Evolutionary conservation across 1,139 yeast species (phyloP), one percentile per base, ranked within the genome.

Genomic region (Candida frijolesensis): DNA sequence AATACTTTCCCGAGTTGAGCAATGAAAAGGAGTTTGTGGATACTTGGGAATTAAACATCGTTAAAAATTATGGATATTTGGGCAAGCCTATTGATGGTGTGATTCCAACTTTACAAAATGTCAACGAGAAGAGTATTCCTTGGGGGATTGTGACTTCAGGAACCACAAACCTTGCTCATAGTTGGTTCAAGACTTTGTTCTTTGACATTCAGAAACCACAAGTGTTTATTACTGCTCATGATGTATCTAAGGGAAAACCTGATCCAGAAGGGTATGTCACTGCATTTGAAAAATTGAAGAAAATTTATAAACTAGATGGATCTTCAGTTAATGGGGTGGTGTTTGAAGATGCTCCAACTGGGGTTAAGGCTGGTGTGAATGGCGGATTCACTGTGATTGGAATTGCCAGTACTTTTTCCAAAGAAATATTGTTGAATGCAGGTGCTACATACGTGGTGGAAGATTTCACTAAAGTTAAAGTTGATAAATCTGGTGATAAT

Each of bases 101-200:
- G 1, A 16, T 51, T 6, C 51, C 44, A 7, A 48, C 60, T 22
- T 52, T 62, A 25, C 29, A 33, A 7, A n/a, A n/a, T 3, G 47
- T 59, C 34, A 60, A 58, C 40, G 29, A 42, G 25, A 29, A 32
- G 14, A 48, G 48, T 2, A 38, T 46, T 10, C 45, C 54, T 12
- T 62, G 65, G 66, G 65, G 61, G 0, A 58, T 62, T 16, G 60
- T 63, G 3, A 63, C 66, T 5, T 61, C 65, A 1, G 66, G 64
- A 3, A 62, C 65, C 6, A 30, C 45, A 2, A 49, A 50, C 2
- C 57, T 61, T 44, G 65, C 64, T 2, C 54, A 56, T 46, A 59
- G 59, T 4, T 62, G 65, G 65, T 59, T 57, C 33, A 54, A 49
- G 6, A 53, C 41, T 3, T 45, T 61, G 25, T 61, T 60, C 34